Conservation (phyloP, 768 basidiomycete species). For the Mrakia gelida region DNA sequence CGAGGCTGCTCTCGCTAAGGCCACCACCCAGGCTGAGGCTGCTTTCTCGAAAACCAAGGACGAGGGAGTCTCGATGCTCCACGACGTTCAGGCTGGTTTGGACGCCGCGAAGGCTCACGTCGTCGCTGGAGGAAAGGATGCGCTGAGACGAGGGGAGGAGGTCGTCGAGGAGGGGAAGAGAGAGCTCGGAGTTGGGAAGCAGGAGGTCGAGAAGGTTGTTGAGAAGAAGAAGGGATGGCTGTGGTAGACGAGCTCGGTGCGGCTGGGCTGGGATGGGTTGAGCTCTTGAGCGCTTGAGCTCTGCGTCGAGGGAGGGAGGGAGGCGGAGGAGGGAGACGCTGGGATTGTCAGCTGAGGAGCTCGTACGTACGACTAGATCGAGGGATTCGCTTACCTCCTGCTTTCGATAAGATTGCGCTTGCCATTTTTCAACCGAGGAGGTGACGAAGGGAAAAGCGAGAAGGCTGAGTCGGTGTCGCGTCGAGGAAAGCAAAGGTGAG, state of each 20-base stretch:
- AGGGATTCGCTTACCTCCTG: not conserved
- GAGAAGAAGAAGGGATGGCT: conserved; percentile 32
- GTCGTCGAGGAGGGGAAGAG: conserved; percentile 27
- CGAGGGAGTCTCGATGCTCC: conserved; percentile 5
- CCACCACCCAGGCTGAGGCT: conserved; percentile 4
- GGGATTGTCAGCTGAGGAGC: not conserved
- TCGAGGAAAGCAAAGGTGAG: no score
- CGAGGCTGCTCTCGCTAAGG: conserved; percentile 1
- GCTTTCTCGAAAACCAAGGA: conserved; percentile 17
- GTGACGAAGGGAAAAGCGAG: no score
- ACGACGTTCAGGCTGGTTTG: not conserved
- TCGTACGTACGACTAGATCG: not conserved
- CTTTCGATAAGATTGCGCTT: no score
- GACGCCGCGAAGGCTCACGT: conserved; percentile 11
- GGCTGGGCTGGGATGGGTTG: not conserved
- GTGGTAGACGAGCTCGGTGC: not conserved
- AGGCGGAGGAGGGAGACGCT: not conserved
- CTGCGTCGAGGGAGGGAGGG: not conserved
- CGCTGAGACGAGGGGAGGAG: conserved; percentile 18
- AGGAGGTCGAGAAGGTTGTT: conserved; percentile 18
- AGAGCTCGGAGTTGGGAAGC: conserved; percentile 15
- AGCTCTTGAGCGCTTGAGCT: not conserved
- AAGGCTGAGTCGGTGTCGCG: no score
- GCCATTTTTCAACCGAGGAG: no score
- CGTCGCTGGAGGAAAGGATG: conserved; percentile 20